Evolutionary conservation across 2,329 filamentous ascomycete genomes (phyloP).

Genomic region (Fusarium oxysporum): DNA sequence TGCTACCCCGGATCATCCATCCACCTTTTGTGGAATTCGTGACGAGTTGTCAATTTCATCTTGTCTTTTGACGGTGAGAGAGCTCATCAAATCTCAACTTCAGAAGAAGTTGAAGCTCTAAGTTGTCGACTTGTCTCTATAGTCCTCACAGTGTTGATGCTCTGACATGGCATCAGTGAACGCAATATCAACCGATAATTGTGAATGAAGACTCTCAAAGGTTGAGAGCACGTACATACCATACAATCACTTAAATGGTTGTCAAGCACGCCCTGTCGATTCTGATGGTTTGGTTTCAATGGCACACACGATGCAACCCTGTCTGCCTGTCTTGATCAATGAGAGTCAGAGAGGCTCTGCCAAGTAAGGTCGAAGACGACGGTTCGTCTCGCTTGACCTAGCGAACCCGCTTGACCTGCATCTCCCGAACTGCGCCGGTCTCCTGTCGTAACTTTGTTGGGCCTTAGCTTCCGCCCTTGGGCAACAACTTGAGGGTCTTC

Average conservation of each 20-base stretch:
- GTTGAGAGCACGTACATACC: constrained; percentile 13
- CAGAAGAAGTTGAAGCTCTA: neutral
- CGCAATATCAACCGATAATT: constrained; percentile 5
- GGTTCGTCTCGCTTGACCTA: constrained; percentile 33
- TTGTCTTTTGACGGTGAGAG: constrained; percentile 1
- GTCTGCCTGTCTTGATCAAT: constrained; percentile 1
- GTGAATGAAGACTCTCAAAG: neutral
- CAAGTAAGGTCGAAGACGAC: constrained; percentile 5
- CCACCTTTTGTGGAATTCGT: constrained; percentile 13
- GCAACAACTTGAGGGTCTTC: constrained; percentile 25
- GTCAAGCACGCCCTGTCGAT: constrained; percentile 34
- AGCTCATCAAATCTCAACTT: constrained; percentile 8
- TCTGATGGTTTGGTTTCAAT: constrained; percentile 12
- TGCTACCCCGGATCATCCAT: constrained; percentile 34
- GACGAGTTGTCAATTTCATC: constrained; percentile 10
- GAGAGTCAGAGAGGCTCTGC: constrained; percentile 17
- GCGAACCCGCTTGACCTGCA: constrained; percentile 37
- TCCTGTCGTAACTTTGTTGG: constrained; percentile 27
- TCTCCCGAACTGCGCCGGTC: constrained; percentile 33
- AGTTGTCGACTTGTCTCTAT: neutral
- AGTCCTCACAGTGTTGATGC: neutral
- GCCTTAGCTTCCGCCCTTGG: constrained; percentile 37
- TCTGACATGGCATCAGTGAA: neutral
- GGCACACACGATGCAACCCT: constrained; percentile 29
- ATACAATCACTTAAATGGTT: neutral